These are phyloP conservation scores for Camelina neglecta DNA, from an alignment of 345 rosid genomes.

Conservation along the genomic window DNA sequence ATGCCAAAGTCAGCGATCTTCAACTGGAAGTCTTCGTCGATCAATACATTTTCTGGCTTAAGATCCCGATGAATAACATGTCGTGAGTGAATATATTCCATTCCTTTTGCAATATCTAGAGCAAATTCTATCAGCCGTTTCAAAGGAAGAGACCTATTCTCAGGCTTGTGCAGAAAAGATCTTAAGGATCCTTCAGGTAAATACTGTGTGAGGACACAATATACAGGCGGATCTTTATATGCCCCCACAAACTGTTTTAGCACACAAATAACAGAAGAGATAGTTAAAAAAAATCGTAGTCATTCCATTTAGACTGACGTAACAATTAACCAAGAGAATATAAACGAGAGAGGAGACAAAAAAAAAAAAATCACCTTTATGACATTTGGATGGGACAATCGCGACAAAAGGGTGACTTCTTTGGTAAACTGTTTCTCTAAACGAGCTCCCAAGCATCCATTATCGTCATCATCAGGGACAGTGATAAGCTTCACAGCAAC, in stretches of 20 bases:
- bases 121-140: conserved; percentile 65
- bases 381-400: conserved; percentile 74
- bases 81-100: conserved; percentile 91
- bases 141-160: conserved; percentile 71
- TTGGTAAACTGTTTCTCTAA: conserved; percentile 84
- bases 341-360: neutral
- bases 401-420: conserved; percentile 84
- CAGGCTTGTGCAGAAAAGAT: conserved; percentile 93
- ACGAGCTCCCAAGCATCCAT: conserved; percentile 64
- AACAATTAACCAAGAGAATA: neutral
- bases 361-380: conserved; percentile 63
- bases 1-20: conserved; percentile 98
- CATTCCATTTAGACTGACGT: conserved; percentile 10
- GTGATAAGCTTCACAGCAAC: conserved; percentile 96
- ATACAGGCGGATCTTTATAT: conserved; percentile 76
- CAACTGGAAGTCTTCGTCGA: conserved; percentile 68
- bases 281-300: conserved; percentile 6
- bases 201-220: conserved; percentile 70
- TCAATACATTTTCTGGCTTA: conserved; percentile 92
- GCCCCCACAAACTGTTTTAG: conserved; percentile 72
- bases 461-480: conserved; percentile 89
- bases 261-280: conserved; percentile 35
- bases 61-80: conserved; percentile 95
- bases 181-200: conserved; percentile 82
- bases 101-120: conserved; percentile 84